A percentile compares a stretch with the other conserved stretches of the same genome.
phyloP scores from a whole-genome alignment of 1,284 basidiomycete genomes.

The Cronartium quercuum region DNA sequence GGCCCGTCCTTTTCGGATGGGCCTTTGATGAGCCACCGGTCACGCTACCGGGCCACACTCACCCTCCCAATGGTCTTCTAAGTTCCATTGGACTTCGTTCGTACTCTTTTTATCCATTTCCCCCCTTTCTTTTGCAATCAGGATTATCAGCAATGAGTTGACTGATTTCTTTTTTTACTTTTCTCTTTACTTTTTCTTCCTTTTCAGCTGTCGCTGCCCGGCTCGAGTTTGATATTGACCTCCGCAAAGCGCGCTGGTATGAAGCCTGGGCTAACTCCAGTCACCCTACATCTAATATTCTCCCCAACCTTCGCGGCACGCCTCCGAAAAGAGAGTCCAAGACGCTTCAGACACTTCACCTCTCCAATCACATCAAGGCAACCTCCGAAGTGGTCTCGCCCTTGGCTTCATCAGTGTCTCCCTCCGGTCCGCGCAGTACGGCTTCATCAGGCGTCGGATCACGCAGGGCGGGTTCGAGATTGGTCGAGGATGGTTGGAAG shows the following conservation, averaged over 20 bases:
- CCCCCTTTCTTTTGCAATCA: background rate
- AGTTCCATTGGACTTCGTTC: background rate
- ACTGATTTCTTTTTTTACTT: background rate
- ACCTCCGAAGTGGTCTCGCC: too few species aligned
- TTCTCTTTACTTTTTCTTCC: background rate
- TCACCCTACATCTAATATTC: too few species aligned
- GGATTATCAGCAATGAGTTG: background rate
- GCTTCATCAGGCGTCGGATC: too few species aligned
- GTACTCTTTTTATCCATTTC: background rate
- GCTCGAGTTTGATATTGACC: slow-evolving; percentile 71
- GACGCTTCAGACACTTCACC: too few species aligned
- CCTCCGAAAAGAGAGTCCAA: too few species aligned
- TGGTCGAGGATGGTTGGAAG: too few species aligned
- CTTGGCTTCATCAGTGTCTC: too few species aligned
- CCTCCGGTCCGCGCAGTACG: too few species aligned
- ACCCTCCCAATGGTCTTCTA: slow-evolving; percentile 40
- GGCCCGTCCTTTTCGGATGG: slow-evolving; percentile 58
- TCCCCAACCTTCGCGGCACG: too few species aligned
- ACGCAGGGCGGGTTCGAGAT: too few species aligned
- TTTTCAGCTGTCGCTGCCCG: slow-evolving; percentile 58
- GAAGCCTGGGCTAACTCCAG: slow-evolving; percentile 55
- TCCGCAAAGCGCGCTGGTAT: slow-evolving; percentile 65
- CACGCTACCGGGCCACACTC: slow-evolving; percentile 49
- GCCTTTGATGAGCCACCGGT: slow-evolving; percentile 55
- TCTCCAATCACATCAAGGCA: too few species aligned